Evolutionary conservation across 2,329 filamentous ascomycete genomes (phyloP).

Genomic region (Botrytis porri): DNA sequence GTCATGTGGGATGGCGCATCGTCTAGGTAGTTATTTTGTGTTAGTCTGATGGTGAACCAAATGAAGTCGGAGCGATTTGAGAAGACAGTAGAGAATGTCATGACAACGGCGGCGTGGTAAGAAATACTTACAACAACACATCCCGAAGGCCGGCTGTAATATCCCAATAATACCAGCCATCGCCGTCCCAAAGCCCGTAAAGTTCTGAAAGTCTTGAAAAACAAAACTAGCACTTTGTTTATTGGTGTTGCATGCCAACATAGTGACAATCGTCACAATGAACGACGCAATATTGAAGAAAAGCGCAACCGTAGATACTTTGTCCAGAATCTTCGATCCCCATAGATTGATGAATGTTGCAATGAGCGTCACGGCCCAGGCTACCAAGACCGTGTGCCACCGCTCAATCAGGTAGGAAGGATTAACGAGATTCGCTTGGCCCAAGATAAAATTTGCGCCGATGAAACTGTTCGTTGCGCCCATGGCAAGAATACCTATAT

Average conservation of each 20-base stretch:
- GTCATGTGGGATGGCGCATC: constrained; percentile 50
- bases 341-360: constrained; percentile 49
- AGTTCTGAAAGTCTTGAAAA: constrained; percentile 53
- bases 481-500: constrained; percentile 44
- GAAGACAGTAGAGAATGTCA: background rate
- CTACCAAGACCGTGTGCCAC: constrained; percentile 54
- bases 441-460: constrained; percentile 53
- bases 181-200: constrained; percentile 49
- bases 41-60: background rate
- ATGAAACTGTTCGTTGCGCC: constrained; percentile 54
- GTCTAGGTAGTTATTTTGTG: constrained; percentile 37
- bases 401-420: constrained; percentile 50
- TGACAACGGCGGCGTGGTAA: background rate
- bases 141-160: constrained; percentile 52
- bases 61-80: background rate
- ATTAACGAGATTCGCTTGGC: constrained; percentile 51
- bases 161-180: constrained; percentile 54
- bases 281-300: constrained; percentile 54
- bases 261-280: constrained; percentile 49
- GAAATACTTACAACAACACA: constrained; percentile 45
- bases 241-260: constrained; percentile 52
- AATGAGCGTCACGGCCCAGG: constrained; percentile 48
- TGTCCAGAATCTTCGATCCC: constrained; percentile 49
- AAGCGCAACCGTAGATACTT: constrained; percentile 48
- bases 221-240: constrained; percentile 54